A percentile compares a stretch with the other conserved stretches of the same genome.
Conservation (phyloP, 2,329 filamentous ascomycete genomes). For the Phialocephala subalpina region DNA sequence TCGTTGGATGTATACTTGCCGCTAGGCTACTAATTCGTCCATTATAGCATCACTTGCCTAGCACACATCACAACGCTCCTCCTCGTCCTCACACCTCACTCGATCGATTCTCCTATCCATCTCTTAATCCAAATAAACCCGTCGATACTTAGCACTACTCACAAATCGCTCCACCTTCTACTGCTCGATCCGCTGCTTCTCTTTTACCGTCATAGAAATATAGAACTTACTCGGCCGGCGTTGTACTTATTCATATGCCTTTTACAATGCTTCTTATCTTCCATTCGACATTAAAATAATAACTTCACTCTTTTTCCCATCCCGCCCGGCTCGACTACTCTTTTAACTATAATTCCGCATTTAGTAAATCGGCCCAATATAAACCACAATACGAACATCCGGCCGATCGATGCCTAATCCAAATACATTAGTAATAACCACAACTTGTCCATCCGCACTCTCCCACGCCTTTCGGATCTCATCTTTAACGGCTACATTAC, state of each 20-base stretch:
- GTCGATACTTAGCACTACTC: background rate
- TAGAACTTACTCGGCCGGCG: slow-evolving; percentile 2
- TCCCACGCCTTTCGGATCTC: slow-evolving; percentile 7
- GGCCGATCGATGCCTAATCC: slow-evolving; percentile 10
- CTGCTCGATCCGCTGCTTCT: too few relatives aligned
- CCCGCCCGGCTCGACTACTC: too few relatives aligned
- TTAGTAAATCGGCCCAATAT: slow-evolving; percentile 12
- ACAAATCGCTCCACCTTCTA: too few relatives aligned
- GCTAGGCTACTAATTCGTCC: too few relatives aligned
- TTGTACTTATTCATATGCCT: background rate
- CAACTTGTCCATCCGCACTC: slow-evolving; percentile 2
- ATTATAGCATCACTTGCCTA: slow-evolving; percentile 11
- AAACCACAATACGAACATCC: slow-evolving; percentile 3
- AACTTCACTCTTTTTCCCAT: slow-evolving; percentile 2
- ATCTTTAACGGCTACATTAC: background rate
- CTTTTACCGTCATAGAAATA: slow-evolving; percentile 7
- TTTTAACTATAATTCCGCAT: slow-evolving; percentile 7
- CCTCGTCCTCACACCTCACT: slow-evolving; percentile 9
- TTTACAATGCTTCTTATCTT: background rate
- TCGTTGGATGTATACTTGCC: too few relatives aligned
- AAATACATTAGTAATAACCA: slow-evolving; percentile 9
- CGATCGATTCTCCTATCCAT: slow-evolving; percentile 8
- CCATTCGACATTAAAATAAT: background rate
- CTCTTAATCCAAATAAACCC: slow-evolving; percentile 13
- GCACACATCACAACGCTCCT: slow-evolving; percentile 9